phyloP scores from a whole-genome alignment of 768 basidiomycete species.

The Calocera viscosa region DNA sequence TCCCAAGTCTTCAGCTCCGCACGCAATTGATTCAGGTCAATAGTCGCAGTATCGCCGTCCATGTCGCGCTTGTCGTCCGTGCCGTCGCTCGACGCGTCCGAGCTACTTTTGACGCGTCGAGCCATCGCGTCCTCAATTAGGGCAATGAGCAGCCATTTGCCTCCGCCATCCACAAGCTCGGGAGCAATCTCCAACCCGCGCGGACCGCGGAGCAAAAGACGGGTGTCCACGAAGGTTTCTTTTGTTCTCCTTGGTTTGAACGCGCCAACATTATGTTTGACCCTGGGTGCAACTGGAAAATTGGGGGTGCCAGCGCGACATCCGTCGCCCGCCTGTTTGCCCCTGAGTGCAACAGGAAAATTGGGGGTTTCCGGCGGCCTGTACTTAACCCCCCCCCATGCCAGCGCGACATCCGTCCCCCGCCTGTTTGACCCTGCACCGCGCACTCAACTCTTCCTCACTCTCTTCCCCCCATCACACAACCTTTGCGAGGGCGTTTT shows the following conservation, averaged over 20 bases:
- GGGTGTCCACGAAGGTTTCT: neutral
- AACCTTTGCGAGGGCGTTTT: too few relatives aligned
- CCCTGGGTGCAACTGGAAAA: neutral
- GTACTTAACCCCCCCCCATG: too few relatives aligned
- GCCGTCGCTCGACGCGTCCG: neutral
- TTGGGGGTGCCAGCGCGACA: too few relatives aligned
- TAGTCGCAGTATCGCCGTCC: neutral
- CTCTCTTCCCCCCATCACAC: too few relatives aligned
- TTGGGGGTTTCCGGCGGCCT: too few relatives aligned
- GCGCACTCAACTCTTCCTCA: too few relatives aligned
- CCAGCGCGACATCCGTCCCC: too few relatives aligned
- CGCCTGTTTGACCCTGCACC: too few relatives aligned
- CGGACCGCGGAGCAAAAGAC: neutral
- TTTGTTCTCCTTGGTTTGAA: neutral
- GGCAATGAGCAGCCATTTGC: neutral
- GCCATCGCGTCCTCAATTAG: neutral
- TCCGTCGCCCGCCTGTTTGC: too few relatives aligned
- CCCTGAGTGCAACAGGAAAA: too few relatives aligned
- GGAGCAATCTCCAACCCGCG: neutral
- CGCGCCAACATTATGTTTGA: neutral
- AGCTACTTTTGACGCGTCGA: neutral
- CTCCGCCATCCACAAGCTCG: neutral
- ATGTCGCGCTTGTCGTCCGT: neutral
- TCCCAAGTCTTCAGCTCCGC: slow-evolving; percentile 72
- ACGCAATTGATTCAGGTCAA: slow-evolving; percentile 41